These are phyloP conservation scores for Stagonosporopsis chrysanthemi DNA, from an alignment of 2,329 filamentous ascomycete genomes.

Conservation along the genomic window DNA sequence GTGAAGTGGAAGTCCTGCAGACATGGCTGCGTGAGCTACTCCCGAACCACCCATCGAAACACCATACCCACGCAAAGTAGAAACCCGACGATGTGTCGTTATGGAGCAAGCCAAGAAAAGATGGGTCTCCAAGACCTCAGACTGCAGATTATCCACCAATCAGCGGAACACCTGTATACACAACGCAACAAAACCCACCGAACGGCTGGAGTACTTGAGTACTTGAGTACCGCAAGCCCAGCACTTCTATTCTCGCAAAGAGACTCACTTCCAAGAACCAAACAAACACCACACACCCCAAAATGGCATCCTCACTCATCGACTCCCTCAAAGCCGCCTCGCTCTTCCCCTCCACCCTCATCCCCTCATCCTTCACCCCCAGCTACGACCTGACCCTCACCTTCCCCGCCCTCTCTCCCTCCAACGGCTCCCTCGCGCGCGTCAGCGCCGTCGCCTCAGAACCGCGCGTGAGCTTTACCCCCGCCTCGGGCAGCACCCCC, in stretches of 20 bases:
- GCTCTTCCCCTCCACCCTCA: slow-evolving; percentile 47
- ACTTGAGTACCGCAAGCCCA: not conserved
- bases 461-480: slow-evolving; percentile 36
- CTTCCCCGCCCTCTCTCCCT: slow-evolving; percentile 32
- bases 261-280: not conserved
- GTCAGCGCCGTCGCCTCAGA: slow-evolving; percentile 44
- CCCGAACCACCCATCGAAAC: not conserved
- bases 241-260: not conserved
- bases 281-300: not conserved
- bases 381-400: slow-evolving; percentile 51
- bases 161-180: not conserved
- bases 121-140: slow-evolving; percentile 17
- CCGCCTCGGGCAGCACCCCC: slow-evolving; percentile 28
- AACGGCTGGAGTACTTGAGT: slow-evolving; percentile 10
- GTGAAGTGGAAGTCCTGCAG: too few species aligned
- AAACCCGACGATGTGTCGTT: not conserved
- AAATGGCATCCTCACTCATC: slow-evolving; percentile 26
- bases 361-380: slow-evolving; percentile 55
- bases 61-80: not conserved
- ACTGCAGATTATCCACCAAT: slow-evolving; percentile 20
- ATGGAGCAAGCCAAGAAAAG: slow-evolving; percentile 21
- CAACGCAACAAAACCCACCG: slow-evolving; percentile 16
- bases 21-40: not conserved
- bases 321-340: slow-evolving; percentile 33
- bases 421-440: slow-evolving; percentile 40